These are phyloP conservation scores for Epichloe scottii DNA, from an alignment of 2,329 filamentous ascomycete species.

Conservation along the genomic window DNA sequence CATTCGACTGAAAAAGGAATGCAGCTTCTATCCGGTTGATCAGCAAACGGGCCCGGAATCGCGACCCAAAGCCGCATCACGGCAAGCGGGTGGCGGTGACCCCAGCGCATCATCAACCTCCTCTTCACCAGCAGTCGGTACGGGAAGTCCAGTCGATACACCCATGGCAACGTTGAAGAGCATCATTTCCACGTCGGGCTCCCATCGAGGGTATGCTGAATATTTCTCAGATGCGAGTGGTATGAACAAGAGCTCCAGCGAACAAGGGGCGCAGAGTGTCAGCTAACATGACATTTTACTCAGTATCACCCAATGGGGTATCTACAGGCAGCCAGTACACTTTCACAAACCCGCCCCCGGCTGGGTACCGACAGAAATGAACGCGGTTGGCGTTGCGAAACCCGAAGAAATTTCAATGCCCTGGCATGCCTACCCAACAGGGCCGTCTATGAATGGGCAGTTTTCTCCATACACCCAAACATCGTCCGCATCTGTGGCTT, in stretches of 20 bases:
- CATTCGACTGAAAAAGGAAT: conserved; percentile 88
- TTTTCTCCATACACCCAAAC: conserved; percentile 37
- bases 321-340: conserved; percentile 22
- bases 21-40: conserved; percentile 83
- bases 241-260: conserved; percentile 20
- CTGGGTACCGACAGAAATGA: conserved; percentile 34
- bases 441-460: conserved; percentile 36
- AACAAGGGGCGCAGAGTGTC: background rate
- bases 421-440: conserved; percentile 39
- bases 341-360: conserved; percentile 25
- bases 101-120: conserved; percentile 31
- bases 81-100: conserved; percentile 21
- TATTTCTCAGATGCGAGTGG: conserved; percentile 29
- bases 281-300: background rate
- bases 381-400: conserved; percentile 26
- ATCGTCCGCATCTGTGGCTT: conserved; percentile 26
- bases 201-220: conserved; percentile 26
- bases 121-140: conserved; percentile 34
- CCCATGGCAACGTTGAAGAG: conserved; percentile 8
- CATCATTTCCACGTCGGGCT: background rate
- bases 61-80: conserved; percentile 28
- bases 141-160: conserved; percentile 29
- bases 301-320: conserved; percentile 24
- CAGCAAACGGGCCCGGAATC: conserved; percentile 46
- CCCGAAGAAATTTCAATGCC: conserved; percentile 28